Base-by-base conservation (phyloP, 352 stramenopile genomes). In the Phytopythium sindhum region DNA sequence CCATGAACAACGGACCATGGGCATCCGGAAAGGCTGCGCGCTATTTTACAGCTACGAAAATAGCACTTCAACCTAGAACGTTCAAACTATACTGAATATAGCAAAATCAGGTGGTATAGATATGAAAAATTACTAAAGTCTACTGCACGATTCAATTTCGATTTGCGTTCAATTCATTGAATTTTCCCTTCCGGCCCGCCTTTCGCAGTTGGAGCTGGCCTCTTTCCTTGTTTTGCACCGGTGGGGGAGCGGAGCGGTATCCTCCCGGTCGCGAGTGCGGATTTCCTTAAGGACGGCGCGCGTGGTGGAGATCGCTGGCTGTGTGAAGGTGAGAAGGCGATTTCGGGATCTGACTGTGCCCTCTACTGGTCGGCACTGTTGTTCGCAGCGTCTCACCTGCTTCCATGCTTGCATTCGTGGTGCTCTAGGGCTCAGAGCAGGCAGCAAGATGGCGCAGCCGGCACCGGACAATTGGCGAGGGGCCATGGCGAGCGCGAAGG, bases 381-480 rank as follows among this genome's bases (percentile, higher is more conserved):
- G 15, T 17, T 23, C 17, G 41, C 17, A n/a, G 17, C 15, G 45
- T 5, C 45, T 52, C 8, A 52, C n/a, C 10, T 21, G 45, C 8
- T 4, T 2, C 23, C 23, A 23, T 52, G n/a, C 10, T 4, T 29
- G 45, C 23, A 19, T 28, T n/a, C 11, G n/a, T 19, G 39, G n/a
- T 15, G 17, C 11, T 45, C 4, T 5, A 19, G 6, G 11, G 14
- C 19, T 31, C 19, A 11, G 24, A 53, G 3, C 7, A 12, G 14
- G 24, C 47, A 29, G 17, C 29, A 44, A 23, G 45, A 80, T 75
- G 67, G 74, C 67, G 56, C 67, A 76, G 60, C 55, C 73, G 26
- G 61, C 63, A 63, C 58, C 67, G 50, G 70, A 63, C 53, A 80
- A 78, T 58, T 78, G 73, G 70, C 73, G 73, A 26, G 63, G 67